Evolutionary conservation across 257 asterid species (phyloP).

Genomic region (Salvia rosmarinus): DNA sequence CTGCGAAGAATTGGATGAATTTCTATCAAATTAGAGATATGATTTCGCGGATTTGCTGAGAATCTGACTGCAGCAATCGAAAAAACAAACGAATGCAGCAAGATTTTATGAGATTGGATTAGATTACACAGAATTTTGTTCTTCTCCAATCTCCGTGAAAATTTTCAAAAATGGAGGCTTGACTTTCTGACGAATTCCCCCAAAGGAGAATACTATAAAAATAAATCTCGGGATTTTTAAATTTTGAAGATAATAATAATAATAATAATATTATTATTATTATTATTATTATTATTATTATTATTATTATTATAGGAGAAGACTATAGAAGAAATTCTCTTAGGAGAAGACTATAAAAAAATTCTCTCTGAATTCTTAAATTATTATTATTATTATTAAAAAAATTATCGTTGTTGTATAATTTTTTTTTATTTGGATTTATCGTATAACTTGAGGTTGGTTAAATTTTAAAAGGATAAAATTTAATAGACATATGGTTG

Average conservation of each 20-base stretch:
- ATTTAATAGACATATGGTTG: no score
- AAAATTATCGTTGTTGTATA: no score
- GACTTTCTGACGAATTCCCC: conserved; percentile 34
- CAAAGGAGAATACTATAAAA: conserved; percentile 37
- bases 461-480: no score
- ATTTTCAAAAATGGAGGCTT: conserved; percentile 27
- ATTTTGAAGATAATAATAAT: no score
- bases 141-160: conserved; percentile 52
- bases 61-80: conserved; percentile 1
- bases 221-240: not conserved
- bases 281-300: not conserved
- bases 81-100: conserved; percentile 2
- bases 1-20: conserved; percentile 32
- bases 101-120: conserved; percentile 30
- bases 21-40: conserved; percentile 12
- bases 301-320: no score
- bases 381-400: not conserved
- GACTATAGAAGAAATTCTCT: no score
- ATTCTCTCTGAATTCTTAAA: no score
- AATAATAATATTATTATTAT: not conserved
- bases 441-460: no score
- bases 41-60: conserved; percentile 23
- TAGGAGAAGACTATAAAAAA: no score
- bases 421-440: no score
- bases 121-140: conserved; percentile 29